Percentiles rank a stretch among this genome's conserved stretches.
phyloP scores from a whole-genome alignment of 2,329 filamentous ascomycete genomes.

The Colletotrichum lentis region DNA sequence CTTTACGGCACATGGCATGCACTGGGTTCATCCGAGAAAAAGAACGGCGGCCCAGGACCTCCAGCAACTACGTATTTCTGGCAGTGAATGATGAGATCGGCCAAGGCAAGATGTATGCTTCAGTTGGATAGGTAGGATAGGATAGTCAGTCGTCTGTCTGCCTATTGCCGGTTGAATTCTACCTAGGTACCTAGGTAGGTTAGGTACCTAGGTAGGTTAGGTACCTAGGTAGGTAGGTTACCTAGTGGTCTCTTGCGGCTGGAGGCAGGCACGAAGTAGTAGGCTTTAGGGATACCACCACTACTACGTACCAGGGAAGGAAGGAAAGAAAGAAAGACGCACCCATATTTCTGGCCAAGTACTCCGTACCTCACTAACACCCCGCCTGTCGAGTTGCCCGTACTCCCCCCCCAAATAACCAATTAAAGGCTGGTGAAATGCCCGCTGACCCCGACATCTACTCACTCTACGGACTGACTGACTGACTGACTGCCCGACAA shows the following conservation, averaged over 20 bases:
- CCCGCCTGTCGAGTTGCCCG: constrained; percentile 7
- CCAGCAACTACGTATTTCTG: background rate
- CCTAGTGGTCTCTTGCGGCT: no score
- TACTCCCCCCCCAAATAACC: constrained; percentile 3
- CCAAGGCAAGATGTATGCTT: no score
- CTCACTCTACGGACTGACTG: no score
- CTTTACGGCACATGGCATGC: no score
- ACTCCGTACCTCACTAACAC: constrained; percentile 24
- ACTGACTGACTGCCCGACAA: background rate
- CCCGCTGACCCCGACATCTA: constrained; percentile 28
- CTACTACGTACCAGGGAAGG: no score
- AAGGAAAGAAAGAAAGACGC: no score
- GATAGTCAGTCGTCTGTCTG: background rate
- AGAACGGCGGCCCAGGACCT: background rate
- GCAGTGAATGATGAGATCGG: background rate
- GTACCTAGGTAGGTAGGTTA: no score
- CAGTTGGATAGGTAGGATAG: no score
- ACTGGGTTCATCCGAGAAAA: background rate
- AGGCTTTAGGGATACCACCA: no score
- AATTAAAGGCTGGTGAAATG: constrained; percentile 27
- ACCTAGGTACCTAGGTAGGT: no score
- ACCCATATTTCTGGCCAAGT: background rate
- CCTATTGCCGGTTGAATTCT: background rate
- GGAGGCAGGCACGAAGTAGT: no score
- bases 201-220: no score